A percentile compares a stretch with the other conserved stretches of the same genome.
These are phyloP conservation scores for Achaetomiella virescens DNA, from an alignment of 495 filamentous ascomycete species.

Conservation along the genomic window DNA sequence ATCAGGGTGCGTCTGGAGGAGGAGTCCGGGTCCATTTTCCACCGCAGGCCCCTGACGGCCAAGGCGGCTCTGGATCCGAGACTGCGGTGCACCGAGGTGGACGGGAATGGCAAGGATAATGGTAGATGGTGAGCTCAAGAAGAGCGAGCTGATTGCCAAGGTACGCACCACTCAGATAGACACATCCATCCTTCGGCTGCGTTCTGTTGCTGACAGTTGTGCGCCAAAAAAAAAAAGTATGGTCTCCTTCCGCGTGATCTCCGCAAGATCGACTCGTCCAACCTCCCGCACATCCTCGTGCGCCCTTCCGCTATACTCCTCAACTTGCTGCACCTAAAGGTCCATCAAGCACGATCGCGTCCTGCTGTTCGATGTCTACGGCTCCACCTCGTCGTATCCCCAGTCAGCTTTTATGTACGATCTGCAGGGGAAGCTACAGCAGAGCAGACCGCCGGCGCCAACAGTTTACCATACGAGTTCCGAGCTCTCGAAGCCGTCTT, in stretches of 20 bases:
- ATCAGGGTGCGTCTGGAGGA: constrained; percentile 45
- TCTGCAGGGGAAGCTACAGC: constrained; percentile 56
- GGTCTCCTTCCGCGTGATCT: constrained; percentile 92
- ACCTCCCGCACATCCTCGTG: constrained; percentile 93
- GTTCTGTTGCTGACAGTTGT: not conserved
- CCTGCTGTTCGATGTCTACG: constrained; percentile 91
- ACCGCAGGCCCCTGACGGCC: constrained; percentile 56
- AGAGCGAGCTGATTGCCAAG: constrained; percentile 92
- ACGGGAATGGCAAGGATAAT: constrained; percentile 86
- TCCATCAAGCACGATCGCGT: constrained; percentile 90
- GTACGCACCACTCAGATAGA: constrained; percentile 41
- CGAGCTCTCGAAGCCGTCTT: constrained; percentile 76
- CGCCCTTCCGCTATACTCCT: constrained; percentile 91
- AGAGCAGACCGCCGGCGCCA: constrained; percentile 42
- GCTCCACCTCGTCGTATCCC: constrained; percentile 87
- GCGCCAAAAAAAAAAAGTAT: constrained; percentile 53
- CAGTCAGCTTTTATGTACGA: constrained; percentile 98
- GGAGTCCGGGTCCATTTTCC: constrained; percentile 46
- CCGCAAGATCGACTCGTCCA: constrained; percentile 95
- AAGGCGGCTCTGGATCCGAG: constrained; percentile 75
- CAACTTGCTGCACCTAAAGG: constrained; percentile 87
- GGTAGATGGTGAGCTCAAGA: constrained; percentile 93
- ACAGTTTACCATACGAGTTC: constrained; percentile 62
- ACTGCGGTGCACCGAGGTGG: constrained; percentile 90
- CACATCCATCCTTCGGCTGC: not conserved